Evolutionary conservation across 495 filamentous ascomycete species (phyloP), one percentile per base, ranked within the genome.

Genomic region (Annulohypoxylon stygium): DNA sequence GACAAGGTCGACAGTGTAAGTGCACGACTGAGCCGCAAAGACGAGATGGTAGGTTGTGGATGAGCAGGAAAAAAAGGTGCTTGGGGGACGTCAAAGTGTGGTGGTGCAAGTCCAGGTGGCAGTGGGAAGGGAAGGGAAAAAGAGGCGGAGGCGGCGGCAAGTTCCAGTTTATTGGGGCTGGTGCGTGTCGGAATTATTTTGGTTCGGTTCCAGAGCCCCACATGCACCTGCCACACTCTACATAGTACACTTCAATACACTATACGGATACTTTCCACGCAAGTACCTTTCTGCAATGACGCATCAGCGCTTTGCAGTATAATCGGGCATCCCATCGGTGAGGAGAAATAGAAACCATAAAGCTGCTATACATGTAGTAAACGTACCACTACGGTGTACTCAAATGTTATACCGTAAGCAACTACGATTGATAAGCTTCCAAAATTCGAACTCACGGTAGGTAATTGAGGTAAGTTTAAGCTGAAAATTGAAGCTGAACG

Each of bases 1-100:
- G 62, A 62, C 23, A 37, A 68, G 59, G 63, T 69, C 60, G 60
- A 75, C 69, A 74, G 74, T 69, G 77, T 75, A 69, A 73, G 68
- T 76, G 67, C 71, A 75, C 69, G 77, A 79, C 75, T 79, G 78
- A 79, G 78, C 78, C 78, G 75, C 78, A 79, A 75, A 67, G 59
- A 65, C 67, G 75, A 68, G 74, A 76, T 76, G 69, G 65, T 69
- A 69, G 65, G 69, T 74, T 76, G 78, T 76, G 76, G 74, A 76
- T 75, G 78, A 75, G 78, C 74, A 78, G 67, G 70, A 72, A 70
- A 78, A 79, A 78, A 79, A 69, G 65, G 68, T 71, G 67, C 63
- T 73, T 74, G 73, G 70, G 71, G 75, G 74, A 54, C 57, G 61
- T 71, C 71, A 75, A 75, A 75, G 64, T 79, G 78, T 79, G 78